phyloP scores from a whole-genome alignment of 192 early-diverging fungal species.

The Umbelopsis vinacea region DNA sequence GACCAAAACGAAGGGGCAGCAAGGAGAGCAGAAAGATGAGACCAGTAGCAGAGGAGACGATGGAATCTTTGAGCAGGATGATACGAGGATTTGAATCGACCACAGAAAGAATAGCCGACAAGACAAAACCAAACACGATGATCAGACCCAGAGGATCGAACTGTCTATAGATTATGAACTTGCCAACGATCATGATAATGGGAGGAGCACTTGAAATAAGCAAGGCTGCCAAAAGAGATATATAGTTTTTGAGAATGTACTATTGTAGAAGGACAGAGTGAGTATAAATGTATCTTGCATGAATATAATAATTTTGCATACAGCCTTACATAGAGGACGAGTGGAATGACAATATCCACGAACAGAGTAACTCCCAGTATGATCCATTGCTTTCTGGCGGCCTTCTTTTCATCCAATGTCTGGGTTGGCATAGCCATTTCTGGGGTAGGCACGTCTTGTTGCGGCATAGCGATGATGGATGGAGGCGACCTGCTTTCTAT shows the following conservation, averaged over 20 bases:
- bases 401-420: neutral
- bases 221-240: slow-evolving; percentile 32
- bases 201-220: slow-evolving; percentile 44
- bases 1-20: slow-evolving; percentile 39
- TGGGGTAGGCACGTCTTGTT: neutral
- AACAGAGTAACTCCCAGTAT: neutral
- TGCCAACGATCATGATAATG: slow-evolving; percentile 23
- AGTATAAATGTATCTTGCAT: neutral
- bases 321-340: neutral
- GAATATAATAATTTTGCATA: neutral
- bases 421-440: neutral
- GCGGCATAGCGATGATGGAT: neutral
- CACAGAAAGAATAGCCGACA: slow-evolving; percentile 35
- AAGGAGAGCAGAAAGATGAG: slow-evolving; percentile 42
- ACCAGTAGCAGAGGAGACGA: slow-evolving; percentile 36
- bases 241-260: slow-evolving; percentile 26
- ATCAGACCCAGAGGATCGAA: slow-evolving; percentile 33
- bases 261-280: neutral
- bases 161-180: slow-evolving; percentile 19
- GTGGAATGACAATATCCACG: slow-evolving; percentile 1
- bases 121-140: slow-evolving; percentile 38
- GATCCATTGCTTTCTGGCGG: neutral
- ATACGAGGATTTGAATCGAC: slow-evolving; percentile 38
- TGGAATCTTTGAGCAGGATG: slow-evolving; percentile 45
- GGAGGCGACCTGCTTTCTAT: neutral